These are phyloP conservation scores for Fraxinus velutina DNA, from an alignment of 305 asterid species.

Conservation along the genomic window DNA sequence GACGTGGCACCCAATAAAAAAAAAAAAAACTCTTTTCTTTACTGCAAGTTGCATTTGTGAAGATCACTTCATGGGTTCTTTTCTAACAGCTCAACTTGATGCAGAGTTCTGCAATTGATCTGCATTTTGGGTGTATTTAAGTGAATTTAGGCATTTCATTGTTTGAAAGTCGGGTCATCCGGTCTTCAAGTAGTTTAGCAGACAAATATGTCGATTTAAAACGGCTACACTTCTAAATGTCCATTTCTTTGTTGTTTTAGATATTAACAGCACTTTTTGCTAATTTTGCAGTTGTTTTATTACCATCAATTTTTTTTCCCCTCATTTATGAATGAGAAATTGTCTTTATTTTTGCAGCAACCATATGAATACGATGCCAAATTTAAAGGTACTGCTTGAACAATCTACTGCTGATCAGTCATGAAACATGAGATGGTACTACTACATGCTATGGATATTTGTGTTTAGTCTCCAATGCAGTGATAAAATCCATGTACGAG, in stretches of 20 bases:
- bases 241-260: neutral
- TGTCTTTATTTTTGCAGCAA: conserved; percentile 58
- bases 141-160: neutral
- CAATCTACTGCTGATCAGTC: neutral
- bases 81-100: neutral
- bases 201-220: neutral
- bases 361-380: conserved; percentile 95
- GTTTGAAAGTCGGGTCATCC: neutral
- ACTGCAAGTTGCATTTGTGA: neutral
- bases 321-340: neutral
- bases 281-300: neutral
- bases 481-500: neutral
- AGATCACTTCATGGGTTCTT: neutral
- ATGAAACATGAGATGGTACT: neutral
- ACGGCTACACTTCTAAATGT: neutral
- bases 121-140: neutral
- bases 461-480: neutral
- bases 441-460: neutral
- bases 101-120: neutral
- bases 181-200: neutral
- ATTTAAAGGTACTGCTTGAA: conserved; percentile 67
- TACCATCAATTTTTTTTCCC: neutral
- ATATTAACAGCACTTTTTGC: neutral
- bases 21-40: neutral
- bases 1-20: neutral